Conservation (phyloP, 2,329 filamentous ascomycete species). For the Paramyrothecium roridum region DNA sequence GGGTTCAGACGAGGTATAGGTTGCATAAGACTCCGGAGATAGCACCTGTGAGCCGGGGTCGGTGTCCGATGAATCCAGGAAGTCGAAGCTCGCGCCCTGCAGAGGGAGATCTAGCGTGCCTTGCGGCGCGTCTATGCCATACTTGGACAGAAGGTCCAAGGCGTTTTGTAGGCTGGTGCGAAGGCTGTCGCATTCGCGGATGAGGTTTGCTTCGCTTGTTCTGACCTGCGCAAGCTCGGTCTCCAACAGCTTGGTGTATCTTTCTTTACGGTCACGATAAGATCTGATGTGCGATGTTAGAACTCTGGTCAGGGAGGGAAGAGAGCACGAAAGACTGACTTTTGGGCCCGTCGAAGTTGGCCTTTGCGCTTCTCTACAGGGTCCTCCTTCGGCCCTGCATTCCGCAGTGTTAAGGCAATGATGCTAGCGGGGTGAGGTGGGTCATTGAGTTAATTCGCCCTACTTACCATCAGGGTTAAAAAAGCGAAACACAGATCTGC, state of each 20-base stretch:
- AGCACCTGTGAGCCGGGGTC: neutral
- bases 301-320: neutral
- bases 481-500: slow-evolving; percentile 24
- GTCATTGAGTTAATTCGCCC: neutral
- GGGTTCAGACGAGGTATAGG: neutral
- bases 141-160: slow-evolving; percentile 6
- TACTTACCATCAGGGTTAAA: slow-evolving; percentile 27
- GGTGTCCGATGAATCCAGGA: neutral
- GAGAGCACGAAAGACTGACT: slow-evolving; percentile 9
- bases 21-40: neutral
- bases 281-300: slow-evolving; percentile 10
- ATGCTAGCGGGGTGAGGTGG: neutral
- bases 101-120: neutral
- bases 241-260: slow-evolving; percentile 23
- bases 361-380: slow-evolving; percentile 18
- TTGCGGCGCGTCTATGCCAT: slow-evolving; percentile 8
- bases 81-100: neutral
- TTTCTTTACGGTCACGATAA: slow-evolving; percentile 25
- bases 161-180: slow-evolving; percentile 11
- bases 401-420: neutral
- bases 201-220: slow-evolving; percentile 15
- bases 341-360: slow-evolving; percentile 23
- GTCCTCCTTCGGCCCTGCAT: slow-evolving; percentile 18
- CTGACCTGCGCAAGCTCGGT: slow-evolving; percentile 14
- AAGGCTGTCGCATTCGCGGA: slow-evolving; percentile 13